Evolutionary conservation across 1,284 basidiomycete species (phyloP).

Genomic region (Cerrena zonata): DNA sequence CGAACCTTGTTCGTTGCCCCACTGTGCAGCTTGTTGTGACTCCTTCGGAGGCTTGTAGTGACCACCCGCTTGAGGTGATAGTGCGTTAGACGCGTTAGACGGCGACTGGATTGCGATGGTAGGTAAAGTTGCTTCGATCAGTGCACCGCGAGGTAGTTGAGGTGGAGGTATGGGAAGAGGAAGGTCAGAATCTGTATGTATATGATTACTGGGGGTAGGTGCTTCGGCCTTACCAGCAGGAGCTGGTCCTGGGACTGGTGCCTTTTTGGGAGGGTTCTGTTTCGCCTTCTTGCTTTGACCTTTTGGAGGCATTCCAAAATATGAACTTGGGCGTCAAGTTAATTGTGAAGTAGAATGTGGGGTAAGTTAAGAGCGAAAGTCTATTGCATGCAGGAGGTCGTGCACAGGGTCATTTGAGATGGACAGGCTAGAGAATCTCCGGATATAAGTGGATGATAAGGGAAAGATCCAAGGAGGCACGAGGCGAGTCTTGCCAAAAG

Average conservation of each 20-base stretch:
- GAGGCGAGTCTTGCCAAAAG: background rate
- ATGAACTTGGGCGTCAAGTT: background rate
- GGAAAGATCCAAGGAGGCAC: background rate
- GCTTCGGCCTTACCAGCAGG: background rate
- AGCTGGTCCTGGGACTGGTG: conserved; percentile 27
- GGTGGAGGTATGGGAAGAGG: conserved; percentile 2
- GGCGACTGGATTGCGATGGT: background rate
- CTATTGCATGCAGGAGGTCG: no score
- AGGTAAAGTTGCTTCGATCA: background rate
- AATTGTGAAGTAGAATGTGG: no score
- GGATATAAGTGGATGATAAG: background rate
- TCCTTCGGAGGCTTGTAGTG: background rate
- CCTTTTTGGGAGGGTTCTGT: conserved; percentile 30
- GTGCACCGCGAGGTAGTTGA: background rate
- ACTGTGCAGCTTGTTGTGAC: background rate
- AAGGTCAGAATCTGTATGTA: background rate
- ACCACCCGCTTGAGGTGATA: background rate
- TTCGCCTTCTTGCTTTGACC: conserved; percentile 11
- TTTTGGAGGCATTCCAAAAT: background rate
- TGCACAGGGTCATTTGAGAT: no score
- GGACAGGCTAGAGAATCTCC: background rate
- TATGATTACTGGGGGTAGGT: background rate
- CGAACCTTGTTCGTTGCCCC: background rate
- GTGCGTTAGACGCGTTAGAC: background rate
- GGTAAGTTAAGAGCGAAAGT: no score